Conservation (phyloP, 2,329 filamentous ascomycete genomes). For the Sporothrix inflata region DNA sequence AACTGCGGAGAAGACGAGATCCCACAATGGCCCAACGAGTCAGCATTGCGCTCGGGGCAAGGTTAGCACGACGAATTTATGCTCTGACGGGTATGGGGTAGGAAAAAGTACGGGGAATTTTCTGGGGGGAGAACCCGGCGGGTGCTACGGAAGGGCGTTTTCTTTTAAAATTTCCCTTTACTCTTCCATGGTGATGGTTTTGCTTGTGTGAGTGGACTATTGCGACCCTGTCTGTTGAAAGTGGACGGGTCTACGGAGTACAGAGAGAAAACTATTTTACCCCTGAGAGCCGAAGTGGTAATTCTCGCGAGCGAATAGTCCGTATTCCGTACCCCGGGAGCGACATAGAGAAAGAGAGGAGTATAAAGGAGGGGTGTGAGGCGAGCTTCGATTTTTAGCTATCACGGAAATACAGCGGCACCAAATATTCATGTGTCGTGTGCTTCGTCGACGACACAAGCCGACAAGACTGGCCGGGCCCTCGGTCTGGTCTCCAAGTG, state of each 20-base stretch:
- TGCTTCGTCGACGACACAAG: background rate
- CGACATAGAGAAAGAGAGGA: background rate
- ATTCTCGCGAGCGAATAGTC: background rate
- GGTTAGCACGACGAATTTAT: background rate
- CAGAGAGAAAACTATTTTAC: no score
- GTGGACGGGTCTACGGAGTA: background rate
- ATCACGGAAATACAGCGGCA: background rate
- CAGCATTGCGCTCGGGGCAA: background rate
- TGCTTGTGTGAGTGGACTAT: background rate
- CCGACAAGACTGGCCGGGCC: background rate
- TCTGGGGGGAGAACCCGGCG: background rate
- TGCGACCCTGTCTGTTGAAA: background rate
- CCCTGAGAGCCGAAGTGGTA: background rate
- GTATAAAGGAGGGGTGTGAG: background rate
- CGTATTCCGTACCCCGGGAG: background rate
- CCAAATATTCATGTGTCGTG: background rate
- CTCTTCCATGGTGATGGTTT: background rate
- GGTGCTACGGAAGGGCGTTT: background rate
- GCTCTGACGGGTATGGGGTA: background rate
- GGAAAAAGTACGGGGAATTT: background rate
- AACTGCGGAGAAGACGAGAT: background rate
- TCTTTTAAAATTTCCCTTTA: background rate
- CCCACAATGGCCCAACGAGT: background rate
- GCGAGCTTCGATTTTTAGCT: background rate
- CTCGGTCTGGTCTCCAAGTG: background rate